Evolutionary conservation across 305 asterid genomes (phyloP), one percentile per base, ranked within the genome.

Genomic region (Euphrasia arctica): DNA sequence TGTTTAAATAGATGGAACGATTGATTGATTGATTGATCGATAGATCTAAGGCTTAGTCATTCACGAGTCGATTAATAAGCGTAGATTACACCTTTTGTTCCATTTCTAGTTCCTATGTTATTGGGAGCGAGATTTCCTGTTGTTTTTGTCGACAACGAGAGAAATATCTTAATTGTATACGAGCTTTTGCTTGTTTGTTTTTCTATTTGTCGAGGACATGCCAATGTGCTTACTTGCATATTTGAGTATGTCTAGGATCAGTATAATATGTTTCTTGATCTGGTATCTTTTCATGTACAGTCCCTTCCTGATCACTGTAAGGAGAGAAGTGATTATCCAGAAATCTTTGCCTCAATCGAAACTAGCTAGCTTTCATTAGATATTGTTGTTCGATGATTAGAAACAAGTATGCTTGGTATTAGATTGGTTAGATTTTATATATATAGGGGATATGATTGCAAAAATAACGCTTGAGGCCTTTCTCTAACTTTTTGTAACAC

Each of bases 1-100:
- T 58, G 48, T 31, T 22, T 54, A 11, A 49, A 8, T 22, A 62
- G 18, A n/a, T 57, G n/a, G 51, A 54, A 50, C 63, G 58, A 59
- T n/a, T n/a, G 50, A 49, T 25, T 22, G 58, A 34, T 34, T 4
- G 60, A 60, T 13, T 1, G 15, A 12, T 59, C 32, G 62, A 57
- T 22, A 0, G 58, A 54, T 54, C 58, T 54, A 54, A 9, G 32
- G 29, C 32, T 14, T 25, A 8, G 58, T 22, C 32, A 54, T 1
- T 15, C 10, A 51, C 29, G 11, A 51, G 9, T 13, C 5, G 43
- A 15, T 3, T 8, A 47, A 45, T 45, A 12, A 10, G 18, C 2
- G 28, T 51, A 22, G 56, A 51, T 51, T 47, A n/a, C 2, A 51
- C 27, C 27, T 13, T 50, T n/a, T 50, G 55, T 50, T 50, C 9